These are phyloP conservation scores for Pseudocercospora cruenta DNA, from an alignment of 2,329 filamentous ascomycete species.

Conservation along the genomic window DNA sequence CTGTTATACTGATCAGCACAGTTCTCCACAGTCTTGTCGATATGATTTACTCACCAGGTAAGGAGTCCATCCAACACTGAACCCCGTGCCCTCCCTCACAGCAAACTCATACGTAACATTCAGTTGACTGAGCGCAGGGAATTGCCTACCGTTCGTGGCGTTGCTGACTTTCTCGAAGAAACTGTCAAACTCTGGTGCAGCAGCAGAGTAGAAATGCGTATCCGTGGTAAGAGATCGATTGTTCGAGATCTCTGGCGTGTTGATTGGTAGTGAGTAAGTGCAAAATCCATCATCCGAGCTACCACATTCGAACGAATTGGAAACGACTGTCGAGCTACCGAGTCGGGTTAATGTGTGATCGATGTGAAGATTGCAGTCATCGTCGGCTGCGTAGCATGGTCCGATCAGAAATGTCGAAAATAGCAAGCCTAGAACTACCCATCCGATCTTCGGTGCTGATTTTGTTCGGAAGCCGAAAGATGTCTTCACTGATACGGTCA, in stretches of 20 bases:
- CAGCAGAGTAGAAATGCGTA: background rate
- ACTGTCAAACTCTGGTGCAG: background rate
- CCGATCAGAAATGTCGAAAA: background rate
- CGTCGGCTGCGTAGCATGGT: background rate
- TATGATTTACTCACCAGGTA: background rate
- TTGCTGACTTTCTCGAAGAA: background rate
- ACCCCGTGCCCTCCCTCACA: background rate
- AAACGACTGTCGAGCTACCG: background rate
- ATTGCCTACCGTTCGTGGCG: background rate
- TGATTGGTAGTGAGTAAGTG: background rate
- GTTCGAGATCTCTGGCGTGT: background rate
- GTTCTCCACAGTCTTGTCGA: no score
- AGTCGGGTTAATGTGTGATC: background rate
- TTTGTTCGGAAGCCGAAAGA: background rate
- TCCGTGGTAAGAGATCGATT: background rate
- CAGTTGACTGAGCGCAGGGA: background rate
- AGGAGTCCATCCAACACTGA: background rate
- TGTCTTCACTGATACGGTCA: background rate
- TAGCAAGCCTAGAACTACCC: background rate
- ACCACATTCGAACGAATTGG: background rate
- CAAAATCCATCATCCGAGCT: background rate
- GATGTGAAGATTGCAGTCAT: background rate
- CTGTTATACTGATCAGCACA: background rate
- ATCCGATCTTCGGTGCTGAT: background rate
- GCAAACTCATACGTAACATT: background rate